phyloP scores from a whole-genome alignment of 129 eudicot genomes.

The Arctium lappa region DNA sequence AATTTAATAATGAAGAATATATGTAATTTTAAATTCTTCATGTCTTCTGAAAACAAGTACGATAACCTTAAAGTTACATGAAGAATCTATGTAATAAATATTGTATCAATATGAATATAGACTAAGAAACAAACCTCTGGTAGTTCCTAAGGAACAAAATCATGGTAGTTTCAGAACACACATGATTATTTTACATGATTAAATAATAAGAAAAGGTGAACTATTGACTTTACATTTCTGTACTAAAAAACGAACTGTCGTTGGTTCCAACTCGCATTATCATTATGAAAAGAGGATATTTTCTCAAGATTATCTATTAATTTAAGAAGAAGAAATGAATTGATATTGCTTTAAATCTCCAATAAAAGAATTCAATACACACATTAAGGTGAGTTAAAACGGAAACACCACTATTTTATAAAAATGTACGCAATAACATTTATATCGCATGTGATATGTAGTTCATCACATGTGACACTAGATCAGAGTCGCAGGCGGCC shows the following conservation, averaged over 20 bases:
- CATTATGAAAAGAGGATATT: neutral
- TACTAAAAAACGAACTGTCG: conserved; percentile 11
- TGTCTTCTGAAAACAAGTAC: too few species aligned
- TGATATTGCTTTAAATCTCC: neutral
- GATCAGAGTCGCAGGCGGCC: too few species aligned
- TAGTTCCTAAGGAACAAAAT: conserved; percentile 23
- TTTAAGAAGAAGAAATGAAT: neutral
- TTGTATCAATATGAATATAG: neutral
- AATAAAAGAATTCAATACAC: too few species aligned
- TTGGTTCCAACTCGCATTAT: neutral
- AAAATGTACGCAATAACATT: too few species aligned
- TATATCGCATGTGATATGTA: too few species aligned
- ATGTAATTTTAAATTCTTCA: too few species aligned
- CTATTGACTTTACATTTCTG: neutral
- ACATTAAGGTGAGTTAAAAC: too few species aligned
- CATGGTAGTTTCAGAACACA: conserved; percentile 13
- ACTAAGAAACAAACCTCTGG: conserved; percentile 19
- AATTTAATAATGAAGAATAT: too few species aligned
- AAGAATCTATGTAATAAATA: neutral
- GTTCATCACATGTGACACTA: too few species aligned
- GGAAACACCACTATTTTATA: too few species aligned
- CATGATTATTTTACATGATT: neutral
- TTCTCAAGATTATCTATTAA: neutral
- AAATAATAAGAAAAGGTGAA: neutral
- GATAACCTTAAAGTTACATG: neutral